Evolutionary conservation across 2,329 filamentous ascomycete species (phyloP), one percentile per base, ranked within the genome.

Genomic region (Laburnicola sp.): DNA sequence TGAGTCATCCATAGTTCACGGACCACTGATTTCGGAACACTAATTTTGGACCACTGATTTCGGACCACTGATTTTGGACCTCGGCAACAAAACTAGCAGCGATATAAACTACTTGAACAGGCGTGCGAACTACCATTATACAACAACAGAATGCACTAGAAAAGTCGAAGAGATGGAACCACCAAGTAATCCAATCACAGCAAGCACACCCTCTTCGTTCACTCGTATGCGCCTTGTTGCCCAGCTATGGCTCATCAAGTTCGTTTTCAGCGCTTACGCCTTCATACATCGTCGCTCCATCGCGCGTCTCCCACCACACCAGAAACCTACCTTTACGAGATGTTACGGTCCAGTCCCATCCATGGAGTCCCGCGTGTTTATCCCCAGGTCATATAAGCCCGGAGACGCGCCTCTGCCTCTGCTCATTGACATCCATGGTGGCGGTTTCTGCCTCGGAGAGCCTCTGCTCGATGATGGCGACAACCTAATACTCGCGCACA

Each of bases 381-480:
- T 51, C 1, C 49, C 49, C 4, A 39, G 37, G 27, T 31, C 16
- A 21, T 10, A 34, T 25, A 31, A 31, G 34, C 21, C 43, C 42
- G 11, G 31, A 4, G 2, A 26, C 16, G 2, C 37, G 21, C 28
- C 41, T 21, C 46, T 68, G 21, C 78, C 80, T 1, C 68, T 76
- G 2, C 70, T 81, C 39, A 68, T 83, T 38, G 74, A 77, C 47
- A 74, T 82, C 57, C 81, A 83, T 57, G 80, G 80, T 47, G 79
- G 80, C 51, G 79, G 78, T 34, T 81, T 79, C 60, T 69, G 71
- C 26, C 26, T 82, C 37, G 74, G 76, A 63, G 59, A 72, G 21
- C 73, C 79, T 0, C 51, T 65, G 41, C 64, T 76, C 37, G 77
- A 80, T 57, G 78, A 81, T 63, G 57, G 59, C n/a, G 79, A 79